Base-by-base conservation (phyloP, 225 moss, liverwort and hornwort species). In the Bryum argenteum region DNA sequence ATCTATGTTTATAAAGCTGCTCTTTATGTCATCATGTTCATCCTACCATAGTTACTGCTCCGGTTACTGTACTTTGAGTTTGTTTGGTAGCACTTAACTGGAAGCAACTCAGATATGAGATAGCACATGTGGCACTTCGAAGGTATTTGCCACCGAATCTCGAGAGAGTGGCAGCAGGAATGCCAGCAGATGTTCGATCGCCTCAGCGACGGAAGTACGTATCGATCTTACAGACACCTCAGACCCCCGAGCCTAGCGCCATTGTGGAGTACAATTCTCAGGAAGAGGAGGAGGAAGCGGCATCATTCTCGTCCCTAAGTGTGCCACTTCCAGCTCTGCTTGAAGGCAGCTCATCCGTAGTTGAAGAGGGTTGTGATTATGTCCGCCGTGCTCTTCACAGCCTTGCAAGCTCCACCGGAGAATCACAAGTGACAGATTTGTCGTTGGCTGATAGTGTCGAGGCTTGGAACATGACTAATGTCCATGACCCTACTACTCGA, bases 61-160 rank as follows among this genome's bases (percentile, higher is more conserved):
- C n/a, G n/a, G n/a, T 20, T 8, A 69, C 70, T 10, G 15, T 33
- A 19, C 15, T 5, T 22, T 16, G 47, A 48, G 18, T 61, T 58
- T 62, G 5, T 47, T 14, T 23, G 61, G 51, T 19, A 55, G 28
- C 43, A 51, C 83, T 83, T 83, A 60, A 80, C 45, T 59, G 12
- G 19, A 17, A 53, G 45, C 11, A n/a, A n/a, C 33, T 2, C 75
- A 96, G 96, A 84, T 91, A 90, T 66, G 96, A 96, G 88, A 84
- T 91, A 59, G 80, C 89, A 52, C 83, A 89, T 28, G 66, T 81
- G 65, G 89, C 81, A 18, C 79, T 96, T 65, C 77, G 85, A 73
- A 83, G 79, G 73, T 79, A 70, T 78, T 73, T 91, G 52, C 85
- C 91, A 58, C 58, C 80, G 33, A 65, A 56, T 54, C 79, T 88